Base-by-base conservation (phyloP, 768 basidiomycete species). In the Phlebiopsis flavidoalba region DNA sequence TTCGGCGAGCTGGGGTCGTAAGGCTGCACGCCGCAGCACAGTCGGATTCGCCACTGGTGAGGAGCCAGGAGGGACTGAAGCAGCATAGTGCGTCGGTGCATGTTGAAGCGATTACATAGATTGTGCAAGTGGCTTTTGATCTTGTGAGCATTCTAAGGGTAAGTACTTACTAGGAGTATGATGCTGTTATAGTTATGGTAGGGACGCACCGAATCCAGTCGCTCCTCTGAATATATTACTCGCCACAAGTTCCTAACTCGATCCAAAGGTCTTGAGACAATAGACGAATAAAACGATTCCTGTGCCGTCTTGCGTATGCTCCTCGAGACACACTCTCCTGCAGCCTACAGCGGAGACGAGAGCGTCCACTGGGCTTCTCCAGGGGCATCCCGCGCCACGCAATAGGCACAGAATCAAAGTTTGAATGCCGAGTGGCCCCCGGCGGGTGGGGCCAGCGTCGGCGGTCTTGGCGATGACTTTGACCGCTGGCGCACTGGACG, bases 281-380 rank as follows among this genome's bases (percentile, higher is more conserved):
- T 10, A 92, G 76, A 3, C 89, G 87, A 53, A 91, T 82, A 65
- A 85, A n/a, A 88, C 2, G 86, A 85, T 60, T 88, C 86, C 61
- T 80, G 77, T 0, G 87, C 84, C 10, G 87, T 88, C 19, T 81
- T 75, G 14, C 87, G 82, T 64, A 92, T 89, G 5, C 88, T 87
- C 7, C 82, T 78, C 33, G 88, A 86, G 19, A 90, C 89, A 90
- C 89, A 60, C 90, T 81, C 22, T 81, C 77, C 67, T 91, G 90
- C 33, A 91, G 80, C 63, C 82, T 73, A n/a, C n/a, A n/a, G n/a
- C 14, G 70, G 33, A 0, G 79, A 89, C 74, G 67, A 75, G 63
- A 67, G 81, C 69, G 69, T 83, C 82, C 73, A 91, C 75, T 69
- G 87, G 10, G 89, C 89, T 0, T 86, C 61, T 91, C 87, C 24